These are phyloP conservation scores for Podospora pseudoanserina DNA, from an alignment of 495 filamentous ascomycete species.

Conservation along the genomic window DNA sequence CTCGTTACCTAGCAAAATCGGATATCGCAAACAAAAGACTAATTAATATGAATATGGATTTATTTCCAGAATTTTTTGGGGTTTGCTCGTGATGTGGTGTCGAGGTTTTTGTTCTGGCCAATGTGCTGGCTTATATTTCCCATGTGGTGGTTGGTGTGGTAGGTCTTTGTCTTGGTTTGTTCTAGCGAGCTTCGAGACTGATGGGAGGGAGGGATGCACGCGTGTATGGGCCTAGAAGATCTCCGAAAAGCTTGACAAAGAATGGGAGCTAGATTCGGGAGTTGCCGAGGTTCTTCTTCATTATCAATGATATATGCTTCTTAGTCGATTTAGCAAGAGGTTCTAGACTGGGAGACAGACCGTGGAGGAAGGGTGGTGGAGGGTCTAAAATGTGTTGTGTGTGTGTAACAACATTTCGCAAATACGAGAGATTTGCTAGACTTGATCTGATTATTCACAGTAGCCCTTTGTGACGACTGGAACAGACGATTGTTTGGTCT, in stretches of 20 bases:
- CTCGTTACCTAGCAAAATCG: neutral
- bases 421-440: too few species aligned
- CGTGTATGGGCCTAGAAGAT: neutral
- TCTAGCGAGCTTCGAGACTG: neutral
- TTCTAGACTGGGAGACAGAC: too few species aligned
- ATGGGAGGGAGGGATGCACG: neutral
- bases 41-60: neutral
- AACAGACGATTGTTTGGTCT: too few species aligned
- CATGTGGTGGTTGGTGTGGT: neutral
- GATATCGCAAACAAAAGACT: neutral
- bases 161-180: neutral
- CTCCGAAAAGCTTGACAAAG: neutral
- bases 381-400: too few species aligned
- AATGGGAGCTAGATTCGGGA: neutral
- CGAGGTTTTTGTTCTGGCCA: neutral
- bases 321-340: too few species aligned
- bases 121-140: neutral
- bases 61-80: neutral
- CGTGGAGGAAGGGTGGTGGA: too few species aligned
- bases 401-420: too few species aligned
- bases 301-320: too few species aligned
- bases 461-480: too few species aligned
- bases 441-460: too few species aligned
- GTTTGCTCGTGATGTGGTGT: neutral
- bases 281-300: neutral